A percentile compares a stretch with the other conserved stretches of the same genome.
These are phyloP conservation scores for Hyphopichia burtonii DNA, from an alignment of 1,139 yeast genomes.

Conservation along the genomic window DNA sequence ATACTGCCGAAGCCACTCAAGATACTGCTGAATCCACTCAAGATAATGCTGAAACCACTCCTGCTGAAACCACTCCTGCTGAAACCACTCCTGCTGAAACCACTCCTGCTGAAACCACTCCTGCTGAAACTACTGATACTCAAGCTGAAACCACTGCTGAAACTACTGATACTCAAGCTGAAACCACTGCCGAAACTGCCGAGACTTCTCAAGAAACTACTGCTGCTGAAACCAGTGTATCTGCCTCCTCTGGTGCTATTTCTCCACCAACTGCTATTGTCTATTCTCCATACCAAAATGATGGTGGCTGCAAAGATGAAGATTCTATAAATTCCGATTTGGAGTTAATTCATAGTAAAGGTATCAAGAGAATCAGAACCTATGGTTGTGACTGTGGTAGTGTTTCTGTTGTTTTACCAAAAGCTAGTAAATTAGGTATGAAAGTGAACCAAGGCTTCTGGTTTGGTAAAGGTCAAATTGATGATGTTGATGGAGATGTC, in stretches of 20 bases:
- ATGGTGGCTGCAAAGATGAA: constrained; percentile 63
- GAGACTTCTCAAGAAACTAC: constrained; percentile 10
- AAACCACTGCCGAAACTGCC: constrained; percentile 8
- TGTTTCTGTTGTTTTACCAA: constrained; percentile 62
- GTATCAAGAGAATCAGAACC: constrained; percentile 64
- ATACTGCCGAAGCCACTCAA: too few relatives aligned
- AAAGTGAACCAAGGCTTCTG: constrained; percentile 85
- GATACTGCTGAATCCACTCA: too few relatives aligned
- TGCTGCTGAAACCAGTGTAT: constrained; percentile 8
- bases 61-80: constrained; percentile 14
- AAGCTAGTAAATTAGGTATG: constrained; percentile 59
- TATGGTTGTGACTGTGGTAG: constrained; percentile 87
- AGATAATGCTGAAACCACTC: constrained; percentile 10
- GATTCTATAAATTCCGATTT: constrained; percentile 60
- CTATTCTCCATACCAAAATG: constrained; percentile 78
- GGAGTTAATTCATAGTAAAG: constrained; percentile 52
- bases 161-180: constrained; percentile 11
- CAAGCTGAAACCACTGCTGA: constrained; percentile 11
- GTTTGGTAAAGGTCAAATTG: constrained; percentile 52
- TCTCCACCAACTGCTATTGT: constrained; percentile 57
- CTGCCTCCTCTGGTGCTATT: constrained; percentile 15
- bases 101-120: constrained; percentile 8
- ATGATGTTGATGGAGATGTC: constrained; percentile 65
- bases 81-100: constrained; percentile 13
- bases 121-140: constrained; percentile 18